Conservation (phyloP, 164 flowering plant species). For the Platanus orientalis region DNA sequence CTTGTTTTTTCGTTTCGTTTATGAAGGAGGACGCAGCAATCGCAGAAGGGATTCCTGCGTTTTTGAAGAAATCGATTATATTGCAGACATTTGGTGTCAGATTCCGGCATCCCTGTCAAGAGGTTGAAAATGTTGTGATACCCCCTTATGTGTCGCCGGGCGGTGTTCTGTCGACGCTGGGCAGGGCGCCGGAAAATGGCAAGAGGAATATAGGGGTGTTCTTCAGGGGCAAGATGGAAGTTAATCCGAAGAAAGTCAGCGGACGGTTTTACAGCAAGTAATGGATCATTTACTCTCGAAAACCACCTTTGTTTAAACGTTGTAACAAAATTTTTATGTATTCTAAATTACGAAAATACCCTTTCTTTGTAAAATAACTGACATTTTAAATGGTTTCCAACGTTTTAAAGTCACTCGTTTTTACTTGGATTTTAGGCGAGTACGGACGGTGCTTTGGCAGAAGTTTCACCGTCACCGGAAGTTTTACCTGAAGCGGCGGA, state of each 20-base stretch:
- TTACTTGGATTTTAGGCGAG: constrained; percentile 33
- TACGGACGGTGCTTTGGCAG: constrained; percentile 71
- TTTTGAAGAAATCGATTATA: constrained; percentile 73
- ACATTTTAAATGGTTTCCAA: too few relatives aligned
- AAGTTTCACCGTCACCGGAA: constrained; percentile 45
- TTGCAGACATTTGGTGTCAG: constrained; percentile 85
- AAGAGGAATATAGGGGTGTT: constrained; percentile 71
- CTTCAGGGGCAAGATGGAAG: constrained; percentile 97
- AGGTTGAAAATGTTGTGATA: constrained; percentile 72
- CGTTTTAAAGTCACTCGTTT: background rate
- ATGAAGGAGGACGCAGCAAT: constrained; percentile 75
- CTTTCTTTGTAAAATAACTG: background rate
- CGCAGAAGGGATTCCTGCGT: constrained; percentile 67
- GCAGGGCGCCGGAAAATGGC: constrained; percentile 32
- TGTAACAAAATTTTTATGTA: too few relatives aligned
- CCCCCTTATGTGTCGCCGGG: constrained; percentile 85
- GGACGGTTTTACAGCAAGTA: constrained; percentile 96
- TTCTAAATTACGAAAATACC: too few relatives aligned
- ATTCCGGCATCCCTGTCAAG: constrained; percentile 74
- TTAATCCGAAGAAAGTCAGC: constrained; percentile 89
- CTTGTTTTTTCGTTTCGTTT: constrained; percentile 4
- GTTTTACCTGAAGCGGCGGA: constrained; percentile 60
- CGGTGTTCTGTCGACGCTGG: constrained; percentile 40
- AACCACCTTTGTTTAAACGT: too few relatives aligned
- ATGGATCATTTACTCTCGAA: background rate